Evolutionary conservation across 768 basidiomycete genomes (phyloP).

Genomic region (Leccinum obscurum): DNA sequence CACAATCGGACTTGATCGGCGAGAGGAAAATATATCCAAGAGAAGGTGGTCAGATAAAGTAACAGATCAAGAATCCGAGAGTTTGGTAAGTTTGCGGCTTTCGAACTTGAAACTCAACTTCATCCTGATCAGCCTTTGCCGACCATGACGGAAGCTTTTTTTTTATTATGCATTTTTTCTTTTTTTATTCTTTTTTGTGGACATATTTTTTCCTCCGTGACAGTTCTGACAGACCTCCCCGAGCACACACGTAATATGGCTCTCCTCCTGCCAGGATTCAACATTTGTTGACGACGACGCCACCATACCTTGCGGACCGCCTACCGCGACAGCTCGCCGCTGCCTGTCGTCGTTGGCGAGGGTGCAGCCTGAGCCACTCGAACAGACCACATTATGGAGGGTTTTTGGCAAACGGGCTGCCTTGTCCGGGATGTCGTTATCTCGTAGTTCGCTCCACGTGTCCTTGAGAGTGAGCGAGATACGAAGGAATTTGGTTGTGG

Average conservation of each 20-base stretch:
- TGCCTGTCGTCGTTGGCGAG: not conserved
- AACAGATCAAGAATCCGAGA: conserved; percentile 27
- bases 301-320: conserved; percentile 1
- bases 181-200: conserved; percentile 1
- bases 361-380: not conserved
- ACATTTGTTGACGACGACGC: not conserved
- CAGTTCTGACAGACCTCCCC: conserved; percentile 11
- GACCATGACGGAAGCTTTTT: conserved; percentile 30
- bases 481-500: conserved; percentile 4
- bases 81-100: conserved; percentile 31
- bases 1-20: conserved; percentile 37
- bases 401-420: conserved; percentile 1
- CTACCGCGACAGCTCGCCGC: not conserved
- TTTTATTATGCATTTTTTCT: not conserved
- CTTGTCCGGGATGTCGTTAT: conserved; percentile 20
- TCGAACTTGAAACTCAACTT: conserved; percentile 36
- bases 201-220: conserved; percentile 29
- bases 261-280: conserved; percentile 1
- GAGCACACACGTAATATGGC: conserved; percentile 27
- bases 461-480: conserved; percentile 9
- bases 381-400: not conserved
- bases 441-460: conserved; percentile 11
- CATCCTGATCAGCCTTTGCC: conserved; percentile 31
- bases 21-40: conserved; percentile 32
- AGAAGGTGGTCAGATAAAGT: conserved; percentile 29